phyloP scores from a whole-genome alignment of 2,329 filamentous ascomycete genomes.

The Monosporascus cannonballus region DNA sequence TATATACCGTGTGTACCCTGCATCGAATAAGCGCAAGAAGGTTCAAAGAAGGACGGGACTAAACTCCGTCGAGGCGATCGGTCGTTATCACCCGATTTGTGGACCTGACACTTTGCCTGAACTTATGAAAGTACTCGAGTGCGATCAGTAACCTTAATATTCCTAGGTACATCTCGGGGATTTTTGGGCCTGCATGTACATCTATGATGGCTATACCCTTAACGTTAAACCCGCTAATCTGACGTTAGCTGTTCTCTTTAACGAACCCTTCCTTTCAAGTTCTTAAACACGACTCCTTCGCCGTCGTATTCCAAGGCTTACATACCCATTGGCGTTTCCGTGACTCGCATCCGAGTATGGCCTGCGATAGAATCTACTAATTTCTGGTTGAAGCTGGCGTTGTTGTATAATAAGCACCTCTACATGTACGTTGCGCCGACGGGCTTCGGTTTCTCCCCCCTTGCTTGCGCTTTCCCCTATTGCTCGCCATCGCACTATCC shows the following conservation, averaged over 20 bases:
- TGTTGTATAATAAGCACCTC: constrained; percentile 23
- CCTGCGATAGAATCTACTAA: constrained; percentile 18
- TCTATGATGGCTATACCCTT: too few relatives aligned
- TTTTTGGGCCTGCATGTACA: too few relatives aligned
- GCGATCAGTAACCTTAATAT: too few relatives aligned
- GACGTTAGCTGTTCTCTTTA: too few relatives aligned
- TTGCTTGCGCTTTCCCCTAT: neutral
- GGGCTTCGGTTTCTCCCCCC: neutral
- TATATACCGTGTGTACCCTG: too few relatives aligned
- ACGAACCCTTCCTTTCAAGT: too few relatives aligned
- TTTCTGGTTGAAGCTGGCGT: constrained; percentile 8
- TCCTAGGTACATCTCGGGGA: too few relatives aligned
- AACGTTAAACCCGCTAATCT: too few relatives aligned
- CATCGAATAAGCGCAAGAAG: too few relatives aligned
- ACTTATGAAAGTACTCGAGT: constrained; percentile 1
- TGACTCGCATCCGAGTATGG: constrained; percentile 13
- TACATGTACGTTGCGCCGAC: neutral
- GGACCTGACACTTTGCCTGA: constrained; percentile 17
- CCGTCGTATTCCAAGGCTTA: neutral
- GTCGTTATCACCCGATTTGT: constrained; percentile 3
- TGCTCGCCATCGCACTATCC: neutral
- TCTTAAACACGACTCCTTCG: too few relatives aligned
- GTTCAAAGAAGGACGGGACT: too few relatives aligned
- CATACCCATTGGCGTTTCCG: neutral
- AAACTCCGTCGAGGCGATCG: too few relatives aligned